Conservation (phyloP, 2,329 filamentous ascomycete species). For the Epichloe gansuensis region DNA sequence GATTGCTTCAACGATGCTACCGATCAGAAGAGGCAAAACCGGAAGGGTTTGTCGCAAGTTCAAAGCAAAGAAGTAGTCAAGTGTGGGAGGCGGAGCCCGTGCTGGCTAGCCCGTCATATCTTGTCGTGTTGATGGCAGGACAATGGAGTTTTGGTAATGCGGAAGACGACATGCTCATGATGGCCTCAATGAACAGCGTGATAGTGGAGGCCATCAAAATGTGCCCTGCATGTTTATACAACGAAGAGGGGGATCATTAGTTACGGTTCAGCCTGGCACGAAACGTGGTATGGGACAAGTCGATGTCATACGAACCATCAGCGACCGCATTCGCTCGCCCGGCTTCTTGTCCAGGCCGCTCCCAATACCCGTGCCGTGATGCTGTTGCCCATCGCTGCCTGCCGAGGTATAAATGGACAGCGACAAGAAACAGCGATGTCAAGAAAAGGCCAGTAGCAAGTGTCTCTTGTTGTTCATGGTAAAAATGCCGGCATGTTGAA, state of each 20-base stretch:
- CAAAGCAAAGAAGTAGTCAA: conserved; percentile 39
- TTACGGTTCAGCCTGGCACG: neutral
- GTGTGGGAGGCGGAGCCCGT: conserved; percentile 1
- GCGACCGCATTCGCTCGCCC: neutral
- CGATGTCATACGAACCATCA: neutral
- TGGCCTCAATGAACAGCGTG: conserved; percentile 14
- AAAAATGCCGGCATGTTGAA: neutral
- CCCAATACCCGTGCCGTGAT: neutral
- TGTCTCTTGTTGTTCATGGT: neutral
- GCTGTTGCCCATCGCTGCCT: neutral
- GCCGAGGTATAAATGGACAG: neutral
- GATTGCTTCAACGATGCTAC: conserved; percentile 36
- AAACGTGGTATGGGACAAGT: neutral
- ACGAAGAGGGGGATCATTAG: neutral
- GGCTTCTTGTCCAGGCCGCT: neutral
- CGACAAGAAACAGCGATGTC: neutral
- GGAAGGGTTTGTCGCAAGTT: conserved; percentile 31
- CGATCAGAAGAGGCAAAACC: conserved; percentile 32
- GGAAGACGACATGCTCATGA: conserved; percentile 12
- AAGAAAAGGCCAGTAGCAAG: neutral
- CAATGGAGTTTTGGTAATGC: conserved; percentile 13
- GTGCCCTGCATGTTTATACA: neutral
- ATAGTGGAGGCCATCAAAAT: conserved; percentile 5
- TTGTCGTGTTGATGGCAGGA: conserved; percentile 9
- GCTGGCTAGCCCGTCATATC: conserved; percentile 13